Evolutionary conservation across 2,329 filamentous ascomycete species (phyloP).

Genomic region (Colletotrichum melonis): DNA sequence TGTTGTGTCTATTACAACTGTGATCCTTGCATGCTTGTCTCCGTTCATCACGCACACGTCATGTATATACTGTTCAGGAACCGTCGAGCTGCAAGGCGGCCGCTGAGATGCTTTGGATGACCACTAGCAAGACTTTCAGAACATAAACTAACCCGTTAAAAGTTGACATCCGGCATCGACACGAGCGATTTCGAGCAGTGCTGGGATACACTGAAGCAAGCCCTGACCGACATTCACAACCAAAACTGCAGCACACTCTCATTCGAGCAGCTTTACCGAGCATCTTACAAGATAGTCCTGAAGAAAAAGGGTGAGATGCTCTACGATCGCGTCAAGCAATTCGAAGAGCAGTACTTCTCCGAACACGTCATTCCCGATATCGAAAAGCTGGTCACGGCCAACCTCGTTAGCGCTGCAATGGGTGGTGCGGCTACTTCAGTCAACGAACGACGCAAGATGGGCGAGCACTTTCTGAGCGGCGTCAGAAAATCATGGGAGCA

Average conservation of each 20-base stretch:
- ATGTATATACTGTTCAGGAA: not conserved
- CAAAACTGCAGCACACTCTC: slow-evolving; percentile 91
- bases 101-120: not conserved
- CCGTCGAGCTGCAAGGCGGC: not conserved
- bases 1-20: too few relatives aligned
- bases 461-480: slow-evolving; percentile 83
- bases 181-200: slow-evolving; percentile 85
- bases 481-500: slow-evolving; percentile 86
- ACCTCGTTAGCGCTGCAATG: slow-evolving; percentile 64
- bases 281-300: slow-evolving; percentile 92
- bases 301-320: slow-evolving; percentile 86
- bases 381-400: slow-evolving; percentile 75
- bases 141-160: slow-evolving; percentile 1
- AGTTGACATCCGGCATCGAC: slow-evolving; percentile 49
- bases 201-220: slow-evolving; percentile 81
- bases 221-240: slow-evolving; percentile 88
- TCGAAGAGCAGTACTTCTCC: slow-evolving; percentile 85
- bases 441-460: slow-evolving; percentile 82
- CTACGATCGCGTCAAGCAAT: slow-evolving; percentile 82
- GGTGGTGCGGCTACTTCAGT: slow-evolving; percentile 74
- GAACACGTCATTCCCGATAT: slow-evolving; percentile 79
- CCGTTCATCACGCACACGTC: too few relatives aligned
- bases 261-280: slow-evolving; percentile 95
- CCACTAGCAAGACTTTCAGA: not conserved
- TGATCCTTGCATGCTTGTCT: too few relatives aligned